These are phyloP conservation scores for Russula dissimulans DNA, from an alignment of 768 basidiomycete genomes.

Conservation along the genomic window DNA sequence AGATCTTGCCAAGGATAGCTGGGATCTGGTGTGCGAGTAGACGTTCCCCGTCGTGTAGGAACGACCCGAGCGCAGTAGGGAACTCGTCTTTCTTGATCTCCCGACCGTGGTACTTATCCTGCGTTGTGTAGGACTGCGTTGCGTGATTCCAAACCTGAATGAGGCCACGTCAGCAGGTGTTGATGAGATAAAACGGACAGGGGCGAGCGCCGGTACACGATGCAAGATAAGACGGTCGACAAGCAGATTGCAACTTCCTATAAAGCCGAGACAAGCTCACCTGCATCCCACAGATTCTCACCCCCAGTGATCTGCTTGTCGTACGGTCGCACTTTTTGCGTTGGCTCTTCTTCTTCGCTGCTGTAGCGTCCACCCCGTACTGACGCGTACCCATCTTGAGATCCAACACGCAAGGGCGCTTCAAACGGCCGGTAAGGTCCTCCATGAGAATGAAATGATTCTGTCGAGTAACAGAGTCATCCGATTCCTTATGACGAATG, in stretches of 20 bases:
- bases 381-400: conserved; percentile 99
- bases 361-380: conserved; percentile 91
- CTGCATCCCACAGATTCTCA: conserved; percentile 98
- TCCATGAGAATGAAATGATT: conserved; percentile 99
- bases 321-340: conserved; percentile 97
- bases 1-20: conserved; percentile 79
- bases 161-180: not conserved
- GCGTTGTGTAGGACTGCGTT: conserved; percentile 77
- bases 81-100: conserved; percentile 85
- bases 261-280: conserved; percentile 38
- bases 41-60: conserved; percentile 75
- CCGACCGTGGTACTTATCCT: conserved; percentile 95
- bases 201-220: not conserved
- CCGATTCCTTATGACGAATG: conserved; percentile 30
- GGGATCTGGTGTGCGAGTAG: conserved; percentile 91
- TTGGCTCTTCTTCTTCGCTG: conserved; percentile 94
- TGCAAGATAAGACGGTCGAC: not conserved
- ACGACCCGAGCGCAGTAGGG: conserved; percentile 67
- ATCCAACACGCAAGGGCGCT: conserved; percentile 91
- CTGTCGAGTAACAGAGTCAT: conserved; percentile 63
- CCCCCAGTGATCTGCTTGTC: conserved; percentile 83
- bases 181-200: not conserved
- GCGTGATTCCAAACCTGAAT: conserved; percentile 84
- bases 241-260: not conserved
- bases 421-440: conserved; percentile 88